phyloP scores from a whole-genome alignment of 768 basidiomycete genomes.

The Kwoniella mangroviensis region DNA sequence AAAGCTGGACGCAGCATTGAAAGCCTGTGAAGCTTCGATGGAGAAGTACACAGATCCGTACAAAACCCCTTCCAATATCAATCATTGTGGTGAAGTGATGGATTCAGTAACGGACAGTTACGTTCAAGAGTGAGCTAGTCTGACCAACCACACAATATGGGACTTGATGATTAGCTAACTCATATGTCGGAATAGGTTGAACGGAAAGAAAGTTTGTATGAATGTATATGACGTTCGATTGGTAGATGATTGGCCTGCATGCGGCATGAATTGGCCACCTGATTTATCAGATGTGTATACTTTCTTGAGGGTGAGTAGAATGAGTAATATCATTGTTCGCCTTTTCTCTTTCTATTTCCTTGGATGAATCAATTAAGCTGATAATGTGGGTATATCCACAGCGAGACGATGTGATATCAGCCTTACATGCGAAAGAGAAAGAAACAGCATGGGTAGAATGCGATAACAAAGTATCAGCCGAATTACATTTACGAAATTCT shows the following conservation, averaged over 20 bases:
- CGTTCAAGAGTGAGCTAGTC: constrained; percentile 56
- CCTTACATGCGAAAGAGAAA: constrained; percentile 79
- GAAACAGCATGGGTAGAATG: constrained; percentile 89
- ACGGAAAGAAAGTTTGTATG: constrained; percentile 75
- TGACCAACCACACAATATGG: neutral
- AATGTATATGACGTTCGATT: constrained; percentile 94
- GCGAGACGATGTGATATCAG: constrained; percentile 77
- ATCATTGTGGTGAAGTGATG: constrained; percentile 68
- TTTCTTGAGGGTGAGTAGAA: constrained; percentile 83
- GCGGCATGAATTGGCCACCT: constrained; percentile 98
- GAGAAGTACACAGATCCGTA: constrained; percentile 46
- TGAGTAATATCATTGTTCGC: no score
- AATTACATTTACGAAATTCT: constrained; percentile 66
- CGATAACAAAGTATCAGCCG: constrained; percentile 66
- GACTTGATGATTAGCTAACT: neutral
- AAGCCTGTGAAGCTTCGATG: constrained; percentile 65
- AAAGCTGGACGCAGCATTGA: constrained; percentile 64
- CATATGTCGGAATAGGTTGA: constrained; percentile 61
- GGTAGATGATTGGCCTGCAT: constrained; percentile 81
- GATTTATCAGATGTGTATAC: constrained; percentile 74
- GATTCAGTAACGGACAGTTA: constrained; percentile 58
- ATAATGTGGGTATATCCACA: constrained; percentile 53
- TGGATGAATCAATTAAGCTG: neutral
- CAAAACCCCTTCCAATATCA: constrained; percentile 61
- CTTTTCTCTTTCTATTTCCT: no score